These are phyloP conservation scores for Xylaria palmicola DNA, from an alignment of 495 filamentous ascomycete genomes.

Conservation along the genomic window DNA sequence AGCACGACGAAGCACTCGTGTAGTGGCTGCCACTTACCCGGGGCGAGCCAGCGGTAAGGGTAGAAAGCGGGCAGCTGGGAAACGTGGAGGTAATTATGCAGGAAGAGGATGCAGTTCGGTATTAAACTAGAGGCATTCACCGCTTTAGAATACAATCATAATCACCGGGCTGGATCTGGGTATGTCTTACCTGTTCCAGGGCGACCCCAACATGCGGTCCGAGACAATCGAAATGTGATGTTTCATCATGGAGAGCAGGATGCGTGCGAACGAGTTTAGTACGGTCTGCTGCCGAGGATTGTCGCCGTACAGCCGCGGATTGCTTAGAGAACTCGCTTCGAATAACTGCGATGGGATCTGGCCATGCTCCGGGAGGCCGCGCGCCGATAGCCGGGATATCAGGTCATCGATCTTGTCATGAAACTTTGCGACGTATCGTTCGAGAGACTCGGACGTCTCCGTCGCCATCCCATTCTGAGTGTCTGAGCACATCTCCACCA, in stretches of 20 bases:
- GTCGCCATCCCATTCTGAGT: not conserved
- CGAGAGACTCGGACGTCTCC: not conserved
- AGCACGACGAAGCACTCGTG: not conserved
- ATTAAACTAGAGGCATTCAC: not conserved
- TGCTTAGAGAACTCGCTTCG: not conserved
- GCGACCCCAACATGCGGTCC: not conserved
- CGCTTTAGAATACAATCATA: not conserved
- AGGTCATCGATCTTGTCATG: not conserved
- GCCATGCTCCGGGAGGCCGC: not conserved
- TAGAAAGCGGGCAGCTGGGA: not conserved
- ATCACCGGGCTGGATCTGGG: not conserved
- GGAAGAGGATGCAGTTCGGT: not conserved
- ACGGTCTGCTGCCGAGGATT: not conserved
- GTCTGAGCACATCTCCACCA: not conserved
- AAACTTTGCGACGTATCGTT: not conserved
- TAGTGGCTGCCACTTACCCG: not conserved
- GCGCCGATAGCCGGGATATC: not conserved
- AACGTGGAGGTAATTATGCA: constrained; percentile 1
- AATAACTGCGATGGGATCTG: constrained; percentile 1
- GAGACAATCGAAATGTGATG: constrained; percentile 1
- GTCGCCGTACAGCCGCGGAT: not conserved
- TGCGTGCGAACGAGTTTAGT: not conserved
- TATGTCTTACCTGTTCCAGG: not conserved
- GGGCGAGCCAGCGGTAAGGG: not conserved
- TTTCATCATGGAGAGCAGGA: not conserved